Evolutionary conservation across 768 basidiomycete genomes (phyloP), one percentile per base, ranked within the genome.

Genomic region (Naganishia vishniacii): DNA sequence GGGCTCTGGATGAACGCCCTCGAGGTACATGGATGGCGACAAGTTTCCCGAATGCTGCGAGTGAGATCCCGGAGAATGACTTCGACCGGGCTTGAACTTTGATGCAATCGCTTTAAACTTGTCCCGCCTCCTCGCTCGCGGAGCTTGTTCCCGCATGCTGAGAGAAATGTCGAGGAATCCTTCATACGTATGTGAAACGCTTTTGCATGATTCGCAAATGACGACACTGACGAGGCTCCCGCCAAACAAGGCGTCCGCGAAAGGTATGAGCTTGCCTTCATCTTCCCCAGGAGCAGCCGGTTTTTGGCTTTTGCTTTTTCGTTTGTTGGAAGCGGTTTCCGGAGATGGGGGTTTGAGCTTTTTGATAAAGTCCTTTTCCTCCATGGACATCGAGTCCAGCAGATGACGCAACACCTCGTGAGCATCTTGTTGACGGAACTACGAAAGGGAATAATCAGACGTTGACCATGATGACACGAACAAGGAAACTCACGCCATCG

Each of bases 161-260:
- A 98, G 80, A 58, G 89, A 91, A 70, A 98, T 86, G 76, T 95
- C 93, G 75, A 88, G 87, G 76, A 95, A 97, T 72, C 91, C 90
- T 76, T 98, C 93, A 73, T 88, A 88, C 5, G 88, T 89, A 68
- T 91, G 86, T 2, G 91, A 94, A 53, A 95, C 84, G 71, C 89
- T 85, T 76, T 94, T 93, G 84, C 93, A 98, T 64, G 84, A 84
- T 69, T 92, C 90, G 75, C 93, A 98, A 2, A 98, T 88, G 51
- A 98, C 86, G 73, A 95, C 86, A 78, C 88, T 89, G 5, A 90
- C 86, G 49, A 98, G 81, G 70, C 85, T 84, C 5, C 93, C 93
- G 32, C 89, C 88, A 71, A 95, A 98, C 62, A 95, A 81, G 80
- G 89, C 88, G 77, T 95, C 92, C 4, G 88, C 83, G 67, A 94